phyloP scores from a whole-genome alignment of 306 rosid species.

The Rubus parviflorus region DNA sequence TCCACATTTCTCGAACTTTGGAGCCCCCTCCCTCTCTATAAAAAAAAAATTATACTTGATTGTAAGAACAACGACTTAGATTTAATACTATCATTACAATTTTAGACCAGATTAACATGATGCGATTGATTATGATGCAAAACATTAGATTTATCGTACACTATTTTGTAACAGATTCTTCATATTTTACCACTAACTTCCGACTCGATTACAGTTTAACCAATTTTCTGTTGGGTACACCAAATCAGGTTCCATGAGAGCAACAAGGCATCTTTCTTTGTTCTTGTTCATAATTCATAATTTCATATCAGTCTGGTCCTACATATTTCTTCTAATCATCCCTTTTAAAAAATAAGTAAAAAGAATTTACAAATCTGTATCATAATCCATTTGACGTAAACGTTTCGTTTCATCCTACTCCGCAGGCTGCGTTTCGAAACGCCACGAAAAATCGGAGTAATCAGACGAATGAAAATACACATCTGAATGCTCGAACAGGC shows the following conservation, averaged over 20 bases:
- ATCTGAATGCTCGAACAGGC: constrained; percentile 65
- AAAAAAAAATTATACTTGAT: no score
- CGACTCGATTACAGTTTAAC: no score
- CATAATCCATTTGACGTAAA: constrained; percentile 9
- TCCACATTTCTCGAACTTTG: no score
- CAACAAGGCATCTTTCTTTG: not conserved
- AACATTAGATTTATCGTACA: no score
- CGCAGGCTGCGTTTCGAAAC: constrained; percentile 67
- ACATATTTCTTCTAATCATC: not conserved
- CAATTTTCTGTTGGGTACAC: no score
- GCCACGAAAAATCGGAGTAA: constrained; percentile 53
- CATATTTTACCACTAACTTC: no score
- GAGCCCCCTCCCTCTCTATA: no score
- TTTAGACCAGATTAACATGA: no score
- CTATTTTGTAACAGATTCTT: no score
- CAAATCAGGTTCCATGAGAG: not conserved
- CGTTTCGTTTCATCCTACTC: constrained; percentile 31
- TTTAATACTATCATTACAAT: no score
- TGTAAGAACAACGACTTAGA: no score
- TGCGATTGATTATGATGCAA: no score
- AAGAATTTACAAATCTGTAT: constrained; percentile 40
- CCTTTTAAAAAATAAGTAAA: not conserved
- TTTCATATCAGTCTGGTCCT: constrained; percentile 25
- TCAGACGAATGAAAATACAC: constrained; percentile 59
- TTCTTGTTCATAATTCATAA: constrained; percentile 8